Evolutionary conservation across 768 basidiomycete genomes (phyloP), one percentile per base, ranked within the genome.

Genomic region (Pisolithus tinctorius): DNA sequence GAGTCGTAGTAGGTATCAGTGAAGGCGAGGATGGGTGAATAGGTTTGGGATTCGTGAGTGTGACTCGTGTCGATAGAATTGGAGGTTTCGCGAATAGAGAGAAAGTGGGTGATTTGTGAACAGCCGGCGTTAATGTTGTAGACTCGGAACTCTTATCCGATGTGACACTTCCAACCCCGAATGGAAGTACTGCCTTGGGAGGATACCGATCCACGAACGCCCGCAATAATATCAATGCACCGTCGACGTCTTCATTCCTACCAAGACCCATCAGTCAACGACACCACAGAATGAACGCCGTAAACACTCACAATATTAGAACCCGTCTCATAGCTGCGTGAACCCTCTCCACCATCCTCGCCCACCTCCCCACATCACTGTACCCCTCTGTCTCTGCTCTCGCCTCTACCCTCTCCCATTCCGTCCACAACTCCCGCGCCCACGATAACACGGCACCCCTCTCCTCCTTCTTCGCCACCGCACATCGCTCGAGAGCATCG

Each of bases 251-350:
- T 4, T 74, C 70, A 30, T 71, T 73, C n/a, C 83, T 84, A 20
- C n/a, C 16, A 38, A 10, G 13, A 34, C 34, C 13, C 13, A 11
- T 41, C 26, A 27, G 45, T 27, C 13, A 7, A 30, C 14, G 39
- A 49, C 9, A 11, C 11, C 30, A 57, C 52, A 11, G 46, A 20
- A 13, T 17, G 43, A 53, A 27, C 8, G 5, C 4, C n/a, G 48
- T 0, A 45, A 43, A 23, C 41, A 71, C 86, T 45, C 63, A 92
- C 83, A 85, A 53, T 4, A 84, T 62, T 6, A 83, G 69, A 4
- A 83, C 66, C 14, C 83, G 77, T 54, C 95, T 83, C 74, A 81
- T 81, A 14, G 83, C 81, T 2, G 73, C 65, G 68, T 91, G 82
- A 1, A 81, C 80, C 34, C 77, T 76, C 65, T 95, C 92, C 11